A percentile compares a stretch with the other conserved stretches of the same genome.
These are phyloP conservation scores for Begonia peltatifolia DNA, from an alignment of 306 rosid species.

Conservation along the genomic window DNA sequence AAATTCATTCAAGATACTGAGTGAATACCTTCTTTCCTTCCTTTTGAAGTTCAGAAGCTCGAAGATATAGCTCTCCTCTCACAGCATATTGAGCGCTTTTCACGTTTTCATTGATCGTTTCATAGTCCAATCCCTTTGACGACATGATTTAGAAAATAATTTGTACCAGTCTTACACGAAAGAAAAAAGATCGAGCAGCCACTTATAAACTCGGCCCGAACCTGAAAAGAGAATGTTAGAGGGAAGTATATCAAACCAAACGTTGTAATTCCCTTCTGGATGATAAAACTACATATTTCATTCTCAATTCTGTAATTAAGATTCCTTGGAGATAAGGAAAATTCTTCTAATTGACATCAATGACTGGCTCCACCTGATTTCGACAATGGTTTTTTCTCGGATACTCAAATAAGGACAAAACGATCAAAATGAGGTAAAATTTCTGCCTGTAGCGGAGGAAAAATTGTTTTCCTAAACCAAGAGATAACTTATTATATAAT, in stretches of 20 bases:
- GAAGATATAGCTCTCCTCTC: slow-evolving; percentile 87
- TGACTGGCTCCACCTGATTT: no score
- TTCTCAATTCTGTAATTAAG: background rate
- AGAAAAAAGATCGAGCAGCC: slow-evolving; percentile 6
- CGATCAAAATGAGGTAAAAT: no score
- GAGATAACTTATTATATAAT: no score
- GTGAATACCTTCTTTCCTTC: slow-evolving; percentile 78
- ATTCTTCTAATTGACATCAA: background rate
- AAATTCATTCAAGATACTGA: no score
- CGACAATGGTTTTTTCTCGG: no score
- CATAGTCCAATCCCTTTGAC: slow-evolving; percentile 64
- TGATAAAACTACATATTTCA: background rate
- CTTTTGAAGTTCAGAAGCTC: slow-evolving; percentile 95
- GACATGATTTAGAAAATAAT: slow-evolving; percentile 53
- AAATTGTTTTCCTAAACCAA: no score
- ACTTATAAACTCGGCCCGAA: slow-evolving; percentile 16
- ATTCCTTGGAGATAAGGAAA: background rate
- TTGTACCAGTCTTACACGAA: slow-evolving; percentile 15
- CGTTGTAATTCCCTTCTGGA: background rate
- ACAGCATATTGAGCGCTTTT: slow-evolving; percentile 92
- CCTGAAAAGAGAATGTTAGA: slow-evolving; percentile 12
- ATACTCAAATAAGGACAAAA: no score
- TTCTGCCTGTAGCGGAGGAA: no score
- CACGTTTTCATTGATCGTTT: slow-evolving; percentile 71
- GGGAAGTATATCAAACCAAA: background rate